Evolutionary conservation across 2,329 filamentous ascomycete species (phyloP), one percentile per base, ranked within the genome.

Genomic region (Knoxdaviesia proteae): DNA sequence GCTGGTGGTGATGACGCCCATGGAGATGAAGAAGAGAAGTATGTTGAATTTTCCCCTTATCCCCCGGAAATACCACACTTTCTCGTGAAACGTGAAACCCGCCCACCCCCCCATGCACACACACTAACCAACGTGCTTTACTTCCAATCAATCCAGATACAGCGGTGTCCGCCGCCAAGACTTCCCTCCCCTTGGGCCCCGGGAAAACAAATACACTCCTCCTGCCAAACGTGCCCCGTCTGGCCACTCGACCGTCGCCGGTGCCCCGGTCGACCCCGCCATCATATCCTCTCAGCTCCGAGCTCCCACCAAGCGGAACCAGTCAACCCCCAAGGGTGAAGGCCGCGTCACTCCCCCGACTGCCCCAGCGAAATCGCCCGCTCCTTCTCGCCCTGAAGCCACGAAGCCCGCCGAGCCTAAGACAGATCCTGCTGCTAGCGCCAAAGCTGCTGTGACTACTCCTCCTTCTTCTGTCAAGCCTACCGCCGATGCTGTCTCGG

Each of bases 21-120:
- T 45, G 78, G 74, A 9, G 84, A 94, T 49, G 90, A 98, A 60
- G 90, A 98, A 62, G 87, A 92, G 55, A 94, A 90, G 76, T 86
- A 68, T 51, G 72, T 57, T 30, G 20, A 20, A 20, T 20, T 37
- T 34, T 37, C 10, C 7, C 32, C 10, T 39, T 30, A 7, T 20
- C 20, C 20, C 20, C 20, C 20, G 20, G 20, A 20, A 20, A 20
- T 20, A 20, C 20, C 20, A 20, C 20, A 20, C 20, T 20, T 20
- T 20, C 20, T 20, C 20, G 20, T 20, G 20, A 20, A 20, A 20
- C 20, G 20, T 3, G 20, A 20, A 20, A 20, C 20, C 20, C 20
- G 20, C 3, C 20, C 20, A 20, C 20, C 20, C 20, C 20, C 32
- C 7, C 11, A 35, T n/a, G 30, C 10, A 34, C 32, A 34, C 32